Conservation (phyloP, 2,329 filamentous ascomycete species). For the Lachnellula cervina region DNA sequence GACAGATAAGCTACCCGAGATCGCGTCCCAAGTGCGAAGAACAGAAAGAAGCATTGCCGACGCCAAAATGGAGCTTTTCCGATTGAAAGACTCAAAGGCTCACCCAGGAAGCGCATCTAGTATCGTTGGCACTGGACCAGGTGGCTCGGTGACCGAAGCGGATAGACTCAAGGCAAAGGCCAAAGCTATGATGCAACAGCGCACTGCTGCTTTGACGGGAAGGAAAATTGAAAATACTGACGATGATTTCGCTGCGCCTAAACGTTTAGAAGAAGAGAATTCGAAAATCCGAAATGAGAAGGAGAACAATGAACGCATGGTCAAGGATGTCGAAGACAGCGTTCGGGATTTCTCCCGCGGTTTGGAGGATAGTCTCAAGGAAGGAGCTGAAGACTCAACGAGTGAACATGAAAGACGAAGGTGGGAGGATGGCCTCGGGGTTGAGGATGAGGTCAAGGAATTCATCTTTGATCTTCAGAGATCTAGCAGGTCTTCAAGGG, state of each 20-base stretch:
- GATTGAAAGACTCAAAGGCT: conserved; percentile 86
- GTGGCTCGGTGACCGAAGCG: conserved; percentile 83
- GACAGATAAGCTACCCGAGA: conserved; percentile 83
- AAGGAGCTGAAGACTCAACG: conserved; percentile 67
- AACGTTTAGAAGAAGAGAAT: conserved; percentile 84
- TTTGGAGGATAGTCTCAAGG: conserved; percentile 83
- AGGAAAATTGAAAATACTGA: conserved; percentile 65
- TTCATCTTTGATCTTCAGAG: conserved; percentile 97
- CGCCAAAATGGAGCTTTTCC: conserved; percentile 85
- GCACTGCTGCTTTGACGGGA: conserved; percentile 86
- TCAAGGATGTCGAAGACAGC: conserved; percentile 92
- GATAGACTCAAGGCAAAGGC: conserved; percentile 92
- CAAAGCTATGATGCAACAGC: conserved; percentile 98
- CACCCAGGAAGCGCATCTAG: conserved; percentile 74
- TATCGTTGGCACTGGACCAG: conserved; percentile 89
- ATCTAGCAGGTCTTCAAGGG: conserved; percentile 69
- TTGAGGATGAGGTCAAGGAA: conserved; percentile 94
- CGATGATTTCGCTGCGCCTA: conserved; percentile 73
- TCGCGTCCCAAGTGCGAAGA: conserved; percentile 86
- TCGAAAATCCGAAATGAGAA: conserved; percentile 76
- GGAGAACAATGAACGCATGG: conserved; percentile 95
- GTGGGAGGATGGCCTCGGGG: conserved; percentile 94
- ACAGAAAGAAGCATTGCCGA: conserved; percentile 92
- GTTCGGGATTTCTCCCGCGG: conserved; percentile 81
- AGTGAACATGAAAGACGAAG: conserved; percentile 86